Percentiles rank a stretch among this genome's conserved stretches.
Conservation (phyloP, 1,284 basidiomycete genomes). For the Malassezia arunalokei region DNA sequence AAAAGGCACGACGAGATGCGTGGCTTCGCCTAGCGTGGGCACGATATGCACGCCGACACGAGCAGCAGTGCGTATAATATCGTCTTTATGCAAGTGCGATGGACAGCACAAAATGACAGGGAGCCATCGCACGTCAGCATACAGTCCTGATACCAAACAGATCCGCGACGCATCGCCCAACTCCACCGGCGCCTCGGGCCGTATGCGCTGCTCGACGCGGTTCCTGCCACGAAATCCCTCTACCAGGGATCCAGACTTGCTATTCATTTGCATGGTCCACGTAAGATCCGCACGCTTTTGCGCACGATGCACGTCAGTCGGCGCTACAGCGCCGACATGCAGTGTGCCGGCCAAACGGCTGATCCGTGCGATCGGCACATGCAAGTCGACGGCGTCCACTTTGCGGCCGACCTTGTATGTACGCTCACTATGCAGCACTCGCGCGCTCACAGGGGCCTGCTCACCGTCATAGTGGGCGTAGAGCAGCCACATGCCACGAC, state of each 20-base stretch:
- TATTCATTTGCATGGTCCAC: slow-evolving; percentile 11
- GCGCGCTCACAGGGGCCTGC: slow-evolving; percentile 5
- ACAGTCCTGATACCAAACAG: slow-evolving; percentile 2
- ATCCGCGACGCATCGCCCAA: slow-evolving; percentile 5
- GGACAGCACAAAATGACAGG: background rate
- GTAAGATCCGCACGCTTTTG: background rate
- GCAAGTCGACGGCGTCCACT: slow-evolving; percentile 2
- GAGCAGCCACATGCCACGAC: slow-evolving; percentile 4
- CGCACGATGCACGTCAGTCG: background rate
- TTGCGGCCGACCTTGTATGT: slow-evolving; percentile 11
- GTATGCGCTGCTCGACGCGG: slow-evolving; percentile 15
- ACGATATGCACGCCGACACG: slow-evolving; percentile 7
- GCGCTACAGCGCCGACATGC: background rate
- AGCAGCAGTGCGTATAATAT: background rate
- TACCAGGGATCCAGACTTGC: slow-evolving; percentile 6
- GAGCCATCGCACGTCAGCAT: slow-evolving; percentile 7
- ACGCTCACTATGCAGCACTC: slow-evolving; percentile 1
- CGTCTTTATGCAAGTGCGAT: background rate
- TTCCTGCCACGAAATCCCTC: slow-evolving; percentile 11
- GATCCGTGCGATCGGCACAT: slow-evolving; percentile 7
- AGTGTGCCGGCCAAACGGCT: slow-evolving; percentile 13
- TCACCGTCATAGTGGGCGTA: background rate
- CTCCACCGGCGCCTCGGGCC: background rate
- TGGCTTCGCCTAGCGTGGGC: background rate
- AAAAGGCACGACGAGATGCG: slow-evolving; percentile 6